Conservation (phyloP, 257 asterid species). For the Solanum lycopersicoides region DNA sequence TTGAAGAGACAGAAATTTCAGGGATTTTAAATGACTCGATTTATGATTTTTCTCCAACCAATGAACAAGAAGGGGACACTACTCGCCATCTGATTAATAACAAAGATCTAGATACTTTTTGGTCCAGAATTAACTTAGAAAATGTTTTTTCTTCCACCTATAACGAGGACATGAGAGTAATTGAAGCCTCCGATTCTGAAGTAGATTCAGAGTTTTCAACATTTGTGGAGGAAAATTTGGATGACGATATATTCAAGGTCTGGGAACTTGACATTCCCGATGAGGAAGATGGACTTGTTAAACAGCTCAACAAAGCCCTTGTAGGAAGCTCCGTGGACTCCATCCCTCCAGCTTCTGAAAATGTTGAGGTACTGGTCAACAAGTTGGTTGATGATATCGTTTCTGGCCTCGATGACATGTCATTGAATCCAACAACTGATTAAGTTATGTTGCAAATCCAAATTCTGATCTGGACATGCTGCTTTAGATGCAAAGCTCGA, state of each 20-base stretch:
- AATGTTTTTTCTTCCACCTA: slow-evolving; percentile 44
- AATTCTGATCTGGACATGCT: neutral
- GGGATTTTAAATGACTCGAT: slow-evolving; percentile 1
- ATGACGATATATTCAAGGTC: slow-evolving; percentile 27
- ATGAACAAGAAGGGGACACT: slow-evolving; percentile 4
- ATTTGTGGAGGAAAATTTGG: slow-evolving; percentile 10
- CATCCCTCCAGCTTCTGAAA: slow-evolving; percentile 13
- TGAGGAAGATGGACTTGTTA: slow-evolving; percentile 22
- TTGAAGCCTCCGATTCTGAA: slow-evolving; percentile 21
- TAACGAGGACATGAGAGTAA: slow-evolving; percentile 25
- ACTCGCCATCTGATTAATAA: slow-evolving; percentile 3
- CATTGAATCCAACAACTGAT: slow-evolving; percentile 14
- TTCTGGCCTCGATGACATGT: slow-evolving; percentile 46
- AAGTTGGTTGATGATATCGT: slow-evolving; percentile 33
- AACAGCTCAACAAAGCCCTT: slow-evolving; percentile 18
- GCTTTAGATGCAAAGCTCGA: neutral
- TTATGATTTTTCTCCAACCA: neutral
- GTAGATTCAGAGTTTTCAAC: slow-evolving; percentile 18
- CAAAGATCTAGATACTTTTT: slow-evolving; percentile 13
- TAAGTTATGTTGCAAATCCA: neutral
- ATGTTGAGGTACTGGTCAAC: slow-evolving; percentile 8
- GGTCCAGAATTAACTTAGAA: slow-evolving; percentile 27
- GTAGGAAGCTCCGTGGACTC: slow-evolving; percentile 9
- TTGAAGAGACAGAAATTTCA: neutral
- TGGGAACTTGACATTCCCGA: slow-evolving; percentile 29